Conservation (phyloP, 805 yeast genomes). For the Kazachstania africana region DNA sequence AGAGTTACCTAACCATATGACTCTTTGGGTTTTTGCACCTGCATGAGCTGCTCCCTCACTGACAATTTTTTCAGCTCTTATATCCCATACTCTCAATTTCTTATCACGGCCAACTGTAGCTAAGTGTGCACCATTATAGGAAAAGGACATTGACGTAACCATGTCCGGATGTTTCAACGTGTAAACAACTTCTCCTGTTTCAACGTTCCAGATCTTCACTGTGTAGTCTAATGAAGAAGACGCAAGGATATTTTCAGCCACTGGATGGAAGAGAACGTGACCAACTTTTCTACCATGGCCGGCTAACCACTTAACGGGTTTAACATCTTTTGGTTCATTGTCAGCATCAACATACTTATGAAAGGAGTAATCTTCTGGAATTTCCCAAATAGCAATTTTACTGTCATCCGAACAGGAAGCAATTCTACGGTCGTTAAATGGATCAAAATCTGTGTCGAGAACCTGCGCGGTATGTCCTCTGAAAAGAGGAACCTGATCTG, state of each 20-base stretch:
- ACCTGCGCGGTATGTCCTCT: slow-evolving; percentile 95
- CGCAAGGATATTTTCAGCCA: slow-evolving; percentile 76
- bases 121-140: slow-evolving; percentile 73
- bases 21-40: slow-evolving; percentile 86
- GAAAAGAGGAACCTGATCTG: slow-evolving; percentile 85
- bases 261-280: slow-evolving; percentile 80
- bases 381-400: slow-evolving; percentile 73
- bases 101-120: slow-evolving; percentile 91
- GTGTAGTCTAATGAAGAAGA: slow-evolving; percentile 86
- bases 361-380: slow-evolving; percentile 73
- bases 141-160: slow-evolving; percentile 88
- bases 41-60: slow-evolving; percentile 83
- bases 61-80: slow-evolving; percentile 58
- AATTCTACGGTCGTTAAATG: slow-evolving; percentile 64
- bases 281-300: slow-evolving; percentile 97
- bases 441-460: slow-evolving; percentile 90
- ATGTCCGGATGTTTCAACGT: slow-evolving; percentile 80
- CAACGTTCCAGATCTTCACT: slow-evolving; percentile 84
- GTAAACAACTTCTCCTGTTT: slow-evolving; percentile 54
- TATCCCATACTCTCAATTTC: slow-evolving; percentile 83
- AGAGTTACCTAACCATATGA: slow-evolving; percentile 80
- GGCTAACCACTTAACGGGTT: slow-evolving; percentile 54
- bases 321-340: slow-evolving; percentile 53
- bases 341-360: slow-evolving; percentile 43
- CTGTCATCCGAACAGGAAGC: slow-evolving; percentile 79